Evolutionary conservation across 2,329 filamentous ascomycete species (phyloP).

Genomic region (Aureobasidium sp.): DNA sequence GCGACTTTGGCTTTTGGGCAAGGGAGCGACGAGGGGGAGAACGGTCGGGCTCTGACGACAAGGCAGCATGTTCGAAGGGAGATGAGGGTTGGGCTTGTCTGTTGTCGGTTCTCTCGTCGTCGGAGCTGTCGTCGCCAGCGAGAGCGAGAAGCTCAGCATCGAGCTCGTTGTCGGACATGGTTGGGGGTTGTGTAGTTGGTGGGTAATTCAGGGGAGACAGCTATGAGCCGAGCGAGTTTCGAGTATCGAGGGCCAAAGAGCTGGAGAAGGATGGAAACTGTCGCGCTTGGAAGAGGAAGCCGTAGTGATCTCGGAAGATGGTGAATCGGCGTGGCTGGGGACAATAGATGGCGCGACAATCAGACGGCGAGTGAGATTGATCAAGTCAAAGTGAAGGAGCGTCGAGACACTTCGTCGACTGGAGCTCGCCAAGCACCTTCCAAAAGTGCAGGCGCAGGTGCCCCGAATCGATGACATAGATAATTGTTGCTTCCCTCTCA

Average conservation of each 20-base stretch:
- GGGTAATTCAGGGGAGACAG: background rate
- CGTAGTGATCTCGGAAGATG: background rate
- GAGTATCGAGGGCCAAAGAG: background rate
- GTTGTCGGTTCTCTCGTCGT: constrained; percentile 35
- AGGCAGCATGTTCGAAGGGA: background rate
- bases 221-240: background rate
- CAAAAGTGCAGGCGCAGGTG: background rate
- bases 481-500: background rate
- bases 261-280: background rate
- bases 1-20: constrained; percentile 38
- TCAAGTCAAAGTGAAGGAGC: background rate
- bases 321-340: constrained; percentile 4
- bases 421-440: background rate
- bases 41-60: constrained; percentile 17
- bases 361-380: background rate
- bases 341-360: constrained; percentile 6
- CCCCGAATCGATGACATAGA: constrained; percentile 1
- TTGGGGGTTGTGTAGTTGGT: constrained; percentile 18
- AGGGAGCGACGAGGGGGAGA: constrained; percentile 32
- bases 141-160: constrained; percentile 92
- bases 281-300: background rate
- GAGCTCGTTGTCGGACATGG: constrained; percentile 66
- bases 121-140: constrained; percentile 56
- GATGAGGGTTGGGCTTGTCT: constrained; percentile 18
- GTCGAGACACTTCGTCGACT: background rate